Conservation (phyloP, 2,329 filamentous ascomycete species). For the Shiraia bambusicola region DNA sequence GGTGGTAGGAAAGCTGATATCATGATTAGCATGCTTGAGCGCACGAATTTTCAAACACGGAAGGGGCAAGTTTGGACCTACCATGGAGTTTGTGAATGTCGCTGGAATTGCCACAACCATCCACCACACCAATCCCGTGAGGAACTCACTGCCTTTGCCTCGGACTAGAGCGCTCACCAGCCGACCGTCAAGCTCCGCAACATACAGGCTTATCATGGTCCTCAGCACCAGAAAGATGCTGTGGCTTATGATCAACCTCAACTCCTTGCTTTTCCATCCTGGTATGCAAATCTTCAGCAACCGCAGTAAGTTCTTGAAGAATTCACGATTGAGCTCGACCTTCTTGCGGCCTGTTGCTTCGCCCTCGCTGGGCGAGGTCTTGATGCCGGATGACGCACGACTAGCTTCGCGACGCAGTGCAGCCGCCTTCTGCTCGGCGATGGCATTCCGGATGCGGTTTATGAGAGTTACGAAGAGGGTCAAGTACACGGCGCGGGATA, state of each 20-base stretch:
- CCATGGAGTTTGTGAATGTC: constrained; percentile 98
- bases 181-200: constrained; percentile 91
- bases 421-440: constrained; percentile 89
- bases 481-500: constrained; percentile 46
- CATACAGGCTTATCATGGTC: constrained; percentile 91
- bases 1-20: constrained; percentile 86
- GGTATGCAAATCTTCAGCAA: constrained; percentile 87
- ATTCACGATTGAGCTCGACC: constrained; percentile 89
- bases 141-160: constrained; percentile 86
- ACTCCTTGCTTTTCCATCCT: constrained; percentile 84
- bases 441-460: constrained; percentile 86
- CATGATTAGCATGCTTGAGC: constrained; percentile 26
- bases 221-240: constrained; percentile 88
- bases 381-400: constrained; percentile 30
- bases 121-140: constrained; percentile 92
- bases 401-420: constrained; percentile 64
- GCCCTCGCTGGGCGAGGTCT: constrained; percentile 45
- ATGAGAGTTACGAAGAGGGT: constrained; percentile 46
- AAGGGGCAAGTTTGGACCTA: constrained; percentile 48
- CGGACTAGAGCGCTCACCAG: constrained; percentile 91
- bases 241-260: constrained; percentile 82
- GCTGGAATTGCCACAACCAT: constrained; percentile 96
- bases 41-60: no score
- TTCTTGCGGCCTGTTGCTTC: constrained; percentile 62
- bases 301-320: constrained; percentile 73